phyloP scores from a whole-genome alignment of 1,284 basidiomycete genomes.

The Fomitopsis pinicola region DNA sequence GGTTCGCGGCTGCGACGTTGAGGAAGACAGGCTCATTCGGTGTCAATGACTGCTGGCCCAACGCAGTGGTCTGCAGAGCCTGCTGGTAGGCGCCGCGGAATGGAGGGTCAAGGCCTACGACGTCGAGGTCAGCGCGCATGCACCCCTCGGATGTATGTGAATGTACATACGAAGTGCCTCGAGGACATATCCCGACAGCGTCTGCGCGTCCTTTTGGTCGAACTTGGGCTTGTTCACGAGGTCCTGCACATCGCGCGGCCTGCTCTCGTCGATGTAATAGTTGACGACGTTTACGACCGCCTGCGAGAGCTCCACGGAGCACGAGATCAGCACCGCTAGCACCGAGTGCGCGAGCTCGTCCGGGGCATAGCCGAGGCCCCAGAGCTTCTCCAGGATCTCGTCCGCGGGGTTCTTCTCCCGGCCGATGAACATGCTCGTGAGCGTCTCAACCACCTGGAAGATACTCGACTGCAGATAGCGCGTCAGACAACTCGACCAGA shows the following conservation, averaged over 20 bases:
- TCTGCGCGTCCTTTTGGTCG: conserved; percentile 32
- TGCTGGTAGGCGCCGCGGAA: conserved; percentile 47
- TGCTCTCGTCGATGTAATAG: conserved; percentile 49
- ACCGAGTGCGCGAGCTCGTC: conserved; percentile 66
- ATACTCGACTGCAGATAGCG: conserved; percentile 42
- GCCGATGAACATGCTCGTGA: conserved; percentile 45
- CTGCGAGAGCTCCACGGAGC: conserved; percentile 65
- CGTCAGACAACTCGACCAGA: conserved; percentile 17
- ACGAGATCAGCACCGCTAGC: conserved; percentile 65
- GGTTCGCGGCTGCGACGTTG: conserved; percentile 51
- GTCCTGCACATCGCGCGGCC: conserved; percentile 32
- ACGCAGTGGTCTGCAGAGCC: conserved; percentile 37
- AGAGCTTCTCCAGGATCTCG: conserved; percentile 52
- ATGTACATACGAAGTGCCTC: conserved; percentile 61
- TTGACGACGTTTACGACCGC: conserved; percentile 52
- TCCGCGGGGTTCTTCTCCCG: conserved; percentile 42
- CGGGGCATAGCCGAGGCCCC: conserved; percentile 46
- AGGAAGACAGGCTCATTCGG: conserved; percentile 54
- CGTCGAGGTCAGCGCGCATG: background rate
- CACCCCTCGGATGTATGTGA: background rate
- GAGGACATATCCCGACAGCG: conserved; percentile 49
- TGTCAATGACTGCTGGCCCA: conserved; percentile 39
- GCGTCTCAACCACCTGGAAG: conserved; percentile 38
- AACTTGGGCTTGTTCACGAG: conserved; percentile 29
- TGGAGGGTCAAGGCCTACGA: conserved; percentile 44